These are phyloP conservation scores for Annulohypoxylon truncatum DNA, from an alignment of 2,329 filamentous ascomycete species.

Conservation along the genomic window DNA sequence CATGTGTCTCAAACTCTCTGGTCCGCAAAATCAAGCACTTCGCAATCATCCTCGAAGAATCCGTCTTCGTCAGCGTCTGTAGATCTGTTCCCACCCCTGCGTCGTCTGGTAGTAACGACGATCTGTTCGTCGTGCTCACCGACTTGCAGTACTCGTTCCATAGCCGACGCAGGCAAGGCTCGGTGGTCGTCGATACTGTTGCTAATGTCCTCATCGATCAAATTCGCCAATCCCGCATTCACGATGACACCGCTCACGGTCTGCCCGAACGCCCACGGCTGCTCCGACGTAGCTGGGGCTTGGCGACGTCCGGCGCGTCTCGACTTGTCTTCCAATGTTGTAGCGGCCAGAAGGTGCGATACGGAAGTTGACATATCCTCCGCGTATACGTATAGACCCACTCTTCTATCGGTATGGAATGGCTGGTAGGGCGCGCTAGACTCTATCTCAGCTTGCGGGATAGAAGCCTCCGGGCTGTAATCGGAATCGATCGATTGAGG, in stretches of 20 bases:
- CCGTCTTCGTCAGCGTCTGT: constrained; percentile 72
- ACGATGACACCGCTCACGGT: constrained; percentile 62
- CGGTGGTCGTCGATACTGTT: constrained; percentile 65
- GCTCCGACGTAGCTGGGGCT: constrained; percentile 33
- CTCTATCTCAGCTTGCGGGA: constrained; percentile 86
- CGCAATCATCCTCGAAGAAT: constrained; percentile 93
- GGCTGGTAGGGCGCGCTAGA: constrained; percentile 96
- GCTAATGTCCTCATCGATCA: constrained; percentile 65
- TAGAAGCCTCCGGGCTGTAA: constrained; percentile 70
- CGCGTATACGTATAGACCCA: constrained; percentile 78
- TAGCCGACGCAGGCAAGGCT: constrained; percentile 71
- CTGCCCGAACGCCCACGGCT: constrained; percentile 71
- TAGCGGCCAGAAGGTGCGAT: constrained; percentile 56
- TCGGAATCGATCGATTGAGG: constrained; percentile 54
- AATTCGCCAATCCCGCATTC: constrained; percentile 61
- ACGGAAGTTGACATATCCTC: constrained; percentile 52
- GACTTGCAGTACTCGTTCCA: constrained; percentile 71
- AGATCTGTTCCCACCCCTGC: constrained; percentile 66
- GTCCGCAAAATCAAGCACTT: constrained; percentile 88
- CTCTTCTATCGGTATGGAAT: constrained; percentile 90
- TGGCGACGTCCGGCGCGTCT: constrained; percentile 52
- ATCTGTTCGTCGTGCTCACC: constrained; percentile 77
- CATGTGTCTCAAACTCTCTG: constrained; percentile 65
- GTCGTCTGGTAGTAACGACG: constrained; percentile 81
- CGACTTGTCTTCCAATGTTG: constrained; percentile 55